Percentiles rank a stretch among this genome's conserved stretches.
Conservation (phyloP, 495 filamentous ascomycete genomes). For the Penicillium nucicola region DNA sequence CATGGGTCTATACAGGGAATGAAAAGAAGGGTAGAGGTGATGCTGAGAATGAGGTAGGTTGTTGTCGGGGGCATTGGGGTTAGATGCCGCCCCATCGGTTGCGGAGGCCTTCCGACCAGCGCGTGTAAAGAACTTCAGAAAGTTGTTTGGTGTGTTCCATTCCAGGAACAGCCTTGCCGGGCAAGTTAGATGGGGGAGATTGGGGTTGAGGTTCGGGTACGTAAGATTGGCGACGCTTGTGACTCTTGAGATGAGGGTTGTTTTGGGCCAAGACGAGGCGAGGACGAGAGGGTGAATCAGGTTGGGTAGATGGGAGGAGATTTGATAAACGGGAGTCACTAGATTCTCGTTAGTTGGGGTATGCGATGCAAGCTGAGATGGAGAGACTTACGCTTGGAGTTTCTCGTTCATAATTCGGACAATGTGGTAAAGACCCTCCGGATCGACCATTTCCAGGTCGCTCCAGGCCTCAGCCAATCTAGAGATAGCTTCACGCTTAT, state of each 20-base stretch:
- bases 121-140: conserved; percentile 82
- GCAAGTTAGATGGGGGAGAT: conserved; percentile 37
- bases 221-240: conserved; percentile 64
- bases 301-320: conserved; percentile 40
- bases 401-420: conserved; percentile 66
- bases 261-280: conserved; percentile 75
- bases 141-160: conserved; percentile 92
- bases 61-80: not conserved
- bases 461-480: conserved; percentile 80
- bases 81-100: conserved; percentile 68
- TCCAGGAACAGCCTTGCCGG: conserved; percentile 56
- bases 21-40: conserved; percentile 7
- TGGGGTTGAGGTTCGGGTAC: conserved; percentile 32
- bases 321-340: conserved; percentile 53
- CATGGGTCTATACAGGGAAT: conserved; percentile 29
- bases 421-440: conserved; percentile 85
- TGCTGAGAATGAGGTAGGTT: not conserved
- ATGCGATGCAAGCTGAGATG: not conserved
- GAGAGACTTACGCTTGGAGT: conserved; percentile 44
- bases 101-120: conserved; percentile 84
- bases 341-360: conserved; percentile 5
- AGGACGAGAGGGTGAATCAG: conserved; percentile 46
- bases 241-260: conserved; percentile 81
- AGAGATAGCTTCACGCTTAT: conserved; percentile 77
- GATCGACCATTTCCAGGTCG: conserved; percentile 79